phyloP scores from a whole-genome alignment of 2,329 filamentous ascomycete genomes.

The Hysterium pulicare region DNA sequence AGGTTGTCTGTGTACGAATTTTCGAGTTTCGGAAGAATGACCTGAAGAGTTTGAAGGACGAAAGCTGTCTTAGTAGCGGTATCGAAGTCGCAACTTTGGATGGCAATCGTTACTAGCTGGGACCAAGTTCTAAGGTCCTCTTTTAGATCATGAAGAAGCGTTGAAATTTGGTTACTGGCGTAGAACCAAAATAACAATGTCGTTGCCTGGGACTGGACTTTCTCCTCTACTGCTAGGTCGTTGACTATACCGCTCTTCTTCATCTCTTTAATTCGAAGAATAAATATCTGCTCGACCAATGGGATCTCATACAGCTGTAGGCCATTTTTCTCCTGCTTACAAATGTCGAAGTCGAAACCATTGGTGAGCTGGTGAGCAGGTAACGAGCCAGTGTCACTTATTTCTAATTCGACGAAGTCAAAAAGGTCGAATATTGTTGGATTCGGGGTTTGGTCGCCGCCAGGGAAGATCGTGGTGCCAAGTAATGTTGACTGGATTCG shows the following conservation, averaged over 20 bases:
- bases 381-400: slow-evolving; percentile 45
- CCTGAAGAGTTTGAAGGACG: slow-evolving; percentile 80
- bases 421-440: slow-evolving; percentile 87
- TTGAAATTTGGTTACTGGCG: slow-evolving; percentile 61
- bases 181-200: slow-evolving; percentile 57
- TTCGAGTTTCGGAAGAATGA: slow-evolving; percentile 85
- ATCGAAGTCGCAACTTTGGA: slow-evolving; percentile 78
- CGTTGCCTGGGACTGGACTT: slow-evolving; percentile 49
- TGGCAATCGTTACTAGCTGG: slow-evolving; percentile 76
- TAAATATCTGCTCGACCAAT: slow-evolving; percentile 70
- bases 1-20: slow-evolving; percentile 66
- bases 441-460: slow-evolving; percentile 63
- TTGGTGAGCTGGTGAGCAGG: slow-evolving; percentile 59
- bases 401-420: slow-evolving; percentile 75
- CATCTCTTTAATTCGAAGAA: slow-evolving; percentile 64
- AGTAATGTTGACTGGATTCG: slow-evolving; percentile 63
- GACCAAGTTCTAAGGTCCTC: slow-evolving; percentile 79
- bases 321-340: slow-evolving; percentile 55
- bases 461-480: slow-evolving; percentile 67
- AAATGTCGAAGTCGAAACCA: slow-evolving; percentile 65
- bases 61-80: slow-evolving; percentile 69
- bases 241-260: slow-evolving; percentile 40
- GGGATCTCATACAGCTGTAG: slow-evolving; percentile 64
- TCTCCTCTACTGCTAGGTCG: slow-evolving; percentile 28
- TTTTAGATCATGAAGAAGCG: slow-evolving; percentile 56